A percentile compares a stretch with the other conserved stretches of the same genome.
Conservation (phyloP, 345 rosid species). For the Camelina sativa region DNA sequence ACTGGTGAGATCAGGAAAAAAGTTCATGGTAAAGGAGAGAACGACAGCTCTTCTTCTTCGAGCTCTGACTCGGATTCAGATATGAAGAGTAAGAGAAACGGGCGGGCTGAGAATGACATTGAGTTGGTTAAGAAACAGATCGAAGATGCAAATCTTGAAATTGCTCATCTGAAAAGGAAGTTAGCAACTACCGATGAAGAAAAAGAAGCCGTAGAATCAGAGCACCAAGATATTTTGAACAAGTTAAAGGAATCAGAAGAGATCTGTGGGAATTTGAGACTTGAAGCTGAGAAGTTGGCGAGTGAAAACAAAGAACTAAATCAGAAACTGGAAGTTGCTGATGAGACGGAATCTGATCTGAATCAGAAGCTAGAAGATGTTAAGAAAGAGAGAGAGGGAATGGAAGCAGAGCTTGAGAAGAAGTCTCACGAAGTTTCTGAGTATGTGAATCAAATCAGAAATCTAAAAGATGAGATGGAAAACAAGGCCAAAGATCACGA, state of each 20-base stretch:
- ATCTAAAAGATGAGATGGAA: constrained; percentile 46
- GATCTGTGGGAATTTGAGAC: constrained; percentile 52
- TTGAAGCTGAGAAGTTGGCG: constrained; percentile 42
- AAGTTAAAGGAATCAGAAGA: constrained; percentile 61
- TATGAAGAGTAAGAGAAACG: constrained; percentile 52
- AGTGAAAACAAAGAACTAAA: constrained; percentile 28
- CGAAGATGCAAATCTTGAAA: constrained; percentile 60
- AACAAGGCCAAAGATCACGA: constrained; percentile 28
- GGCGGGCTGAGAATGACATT: constrained; percentile 50
- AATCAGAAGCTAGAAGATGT: constrained; percentile 51
- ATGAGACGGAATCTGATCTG: constrained; percentile 48
- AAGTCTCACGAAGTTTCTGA: constrained; percentile 45
- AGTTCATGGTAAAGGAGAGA: constrained; percentile 60
- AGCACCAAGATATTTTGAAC: constrained; percentile 52
- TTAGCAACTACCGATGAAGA: constrained; percentile 55
- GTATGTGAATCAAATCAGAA: constrained; percentile 45
- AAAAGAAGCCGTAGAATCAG: constrained; percentile 48
- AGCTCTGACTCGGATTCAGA: constrained; percentile 81
- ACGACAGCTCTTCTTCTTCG: constrained; percentile 60
- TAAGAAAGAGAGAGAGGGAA: constrained; percentile 45
- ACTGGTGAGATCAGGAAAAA: constrained; percentile 70
- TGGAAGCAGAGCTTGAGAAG: constrained; percentile 43
- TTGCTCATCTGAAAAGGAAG: constrained; percentile 59
- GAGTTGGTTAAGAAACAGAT: constrained; percentile 62
- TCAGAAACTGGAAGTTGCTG: constrained; percentile 41